Evolutionary conservation across 2,329 filamentous ascomycete genomes (phyloP), one percentile per base, ranked within the genome.

Genomic region (Mycocentrospora acerina): DNA sequence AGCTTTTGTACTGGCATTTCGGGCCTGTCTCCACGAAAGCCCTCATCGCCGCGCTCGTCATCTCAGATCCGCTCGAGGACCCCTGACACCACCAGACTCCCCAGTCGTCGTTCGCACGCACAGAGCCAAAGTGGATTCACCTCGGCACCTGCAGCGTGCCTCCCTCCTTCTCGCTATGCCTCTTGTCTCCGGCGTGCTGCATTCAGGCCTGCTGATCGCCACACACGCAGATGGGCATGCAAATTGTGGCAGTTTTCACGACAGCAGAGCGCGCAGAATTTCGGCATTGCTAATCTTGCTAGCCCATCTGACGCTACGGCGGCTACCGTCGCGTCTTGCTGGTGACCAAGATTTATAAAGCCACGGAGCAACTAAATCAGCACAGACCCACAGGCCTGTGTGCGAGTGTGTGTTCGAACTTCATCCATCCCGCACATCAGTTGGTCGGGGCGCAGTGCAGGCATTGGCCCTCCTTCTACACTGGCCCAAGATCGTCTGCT

Each of bases 401-500:
- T 38, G 40, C 44, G 32, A 35, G 35, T 42, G 27, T 35, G 32
- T 36, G 39, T 46, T 46, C 9, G 19, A 22, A 22, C 19, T 54
- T 57, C 61, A 64, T 60, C 60, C 60, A 62, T 65, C 59, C 61
- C 62, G 62, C 64, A 64, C 62, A 67, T 67, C 63, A 63, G 53
- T 60, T 62, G 58, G 62, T 55, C 55, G 55, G 50, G 60, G 58
- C 62, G 51, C 51, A 32, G 16, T 41, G 48, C 53, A 55, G 57
- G 52, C 54, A 48, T 47, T 32, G 46, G 44, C 44, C 48, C 55
- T 58, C 58, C 58, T 62, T 50, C 57, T 54, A 55, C 48, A 51
- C 57, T 51, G 47, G 57, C 49, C 32, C 55, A 62, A 60, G 58
- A 60, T 62, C 58, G 53, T 51, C 57, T 47, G 53, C 43, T 46